Evolutionary conservation across 805 yeast species (phyloP).

Genomic region (Saccharomycopsis javanensis): DNA sequence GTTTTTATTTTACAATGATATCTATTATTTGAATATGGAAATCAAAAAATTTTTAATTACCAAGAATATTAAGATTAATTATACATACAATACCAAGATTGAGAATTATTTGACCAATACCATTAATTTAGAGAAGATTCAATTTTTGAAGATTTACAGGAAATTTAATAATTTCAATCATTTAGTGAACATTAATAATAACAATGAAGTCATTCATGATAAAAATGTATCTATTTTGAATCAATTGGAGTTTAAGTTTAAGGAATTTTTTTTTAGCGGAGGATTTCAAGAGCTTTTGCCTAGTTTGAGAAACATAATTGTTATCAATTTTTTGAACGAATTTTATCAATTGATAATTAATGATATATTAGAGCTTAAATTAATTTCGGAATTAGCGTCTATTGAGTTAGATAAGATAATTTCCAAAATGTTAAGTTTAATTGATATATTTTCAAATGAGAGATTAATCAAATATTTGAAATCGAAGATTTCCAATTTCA

Average conservation of each 20-base stretch:
- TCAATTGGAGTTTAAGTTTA: conserved; percentile 19
- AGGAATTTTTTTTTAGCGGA: conserved; percentile 19
- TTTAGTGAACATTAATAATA: conserved; percentile 1
- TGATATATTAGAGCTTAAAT: conserved; percentile 11
- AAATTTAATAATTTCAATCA: conserved; percentile 16
- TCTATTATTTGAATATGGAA: conserved; percentile 14
- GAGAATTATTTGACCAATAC: conserved; percentile 17
- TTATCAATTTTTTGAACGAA: conserved; percentile 16
- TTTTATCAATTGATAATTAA: conserved; percentile 18
- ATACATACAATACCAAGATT: neutral
- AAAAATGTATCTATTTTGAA: conserved; percentile 10
- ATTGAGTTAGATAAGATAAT: conserved; percentile 13
- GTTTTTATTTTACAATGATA: conserved; percentile 18
- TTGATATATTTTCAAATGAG: conserved; percentile 6
- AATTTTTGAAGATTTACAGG: conserved; percentile 16
- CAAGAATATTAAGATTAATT: conserved; percentile 1
- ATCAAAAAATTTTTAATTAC: conserved; percentile 7
- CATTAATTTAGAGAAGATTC: conserved; percentile 14
- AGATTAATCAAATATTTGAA: neutral
- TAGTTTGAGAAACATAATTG: conserved; percentile 9
- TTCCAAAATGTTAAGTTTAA: conserved; percentile 9
- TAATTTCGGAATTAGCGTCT: conserved; percentile 16
- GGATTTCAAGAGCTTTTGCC: conserved; percentile 13
- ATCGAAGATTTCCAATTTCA: conserved; percentile 8
- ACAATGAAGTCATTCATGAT: neutral